Evolutionary conservation across 768 basidiomycete genomes (phyloP), one percentile per base, ranked within the genome.

Genomic region (Trametes cingulata): DNA sequence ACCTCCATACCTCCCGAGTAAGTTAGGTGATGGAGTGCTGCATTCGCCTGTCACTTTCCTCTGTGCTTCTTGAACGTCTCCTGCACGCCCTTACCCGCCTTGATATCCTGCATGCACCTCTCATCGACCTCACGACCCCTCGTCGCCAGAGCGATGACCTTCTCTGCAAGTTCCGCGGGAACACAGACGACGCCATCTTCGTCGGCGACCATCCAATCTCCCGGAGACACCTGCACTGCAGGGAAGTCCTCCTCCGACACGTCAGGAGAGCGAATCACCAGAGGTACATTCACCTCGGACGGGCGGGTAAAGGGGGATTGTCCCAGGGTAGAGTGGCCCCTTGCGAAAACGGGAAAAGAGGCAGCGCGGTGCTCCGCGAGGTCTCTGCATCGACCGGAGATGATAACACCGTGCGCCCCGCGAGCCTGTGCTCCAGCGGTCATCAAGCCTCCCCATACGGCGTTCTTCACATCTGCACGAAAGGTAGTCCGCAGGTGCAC

Each of bases 391-490:
- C 92, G 84, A 10, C 92, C 92, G 43, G 88, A 90, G 60, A 96
- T 88, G 41, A 96, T 77, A 46, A 89, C 91, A 12, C 91, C 94
- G 22, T 77, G 76, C 13, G 85, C 86, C 19, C 82, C 82, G 56
- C 87, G 85, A 13, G 84, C 82, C 68, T 85, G 82, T 1, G 93
- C 93, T 20, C 91, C 91, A 0, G 91, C 90, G 12, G 91, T 86
- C 93, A 94, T 93, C 49, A 93, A 83, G 19, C 94, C 93, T 22
- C 94, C 93, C 94, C 94, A 96, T 6, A 93, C 90, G 4, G 93
- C 92, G 66, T 86, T 89, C 73, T 88, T 88, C 25, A 80, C 76
- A 56, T 85, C 91, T 88, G 70, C 46, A 22, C 12, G 20, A 7
- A n/a, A 47, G 49, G n/a, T n/a, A n/a, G n/a, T n/a, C n/a, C 37